phyloP scores from a whole-genome alignment of 495 filamentous ascomycete species.

The Durotheca rogersii region DNA sequence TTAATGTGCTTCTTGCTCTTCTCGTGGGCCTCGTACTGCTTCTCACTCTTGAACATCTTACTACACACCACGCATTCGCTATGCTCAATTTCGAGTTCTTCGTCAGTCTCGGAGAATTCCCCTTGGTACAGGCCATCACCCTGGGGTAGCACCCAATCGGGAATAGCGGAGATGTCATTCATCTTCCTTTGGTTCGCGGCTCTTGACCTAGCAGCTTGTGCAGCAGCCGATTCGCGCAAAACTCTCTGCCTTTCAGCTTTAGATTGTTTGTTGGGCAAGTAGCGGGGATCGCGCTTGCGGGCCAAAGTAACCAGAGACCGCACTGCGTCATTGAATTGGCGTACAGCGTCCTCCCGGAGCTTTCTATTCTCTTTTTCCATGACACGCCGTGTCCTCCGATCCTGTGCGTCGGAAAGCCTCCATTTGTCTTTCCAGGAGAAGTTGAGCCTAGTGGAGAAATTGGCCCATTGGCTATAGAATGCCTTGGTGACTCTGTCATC shows the following conservation, averaged over 20 bases:
- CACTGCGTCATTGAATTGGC: conserved; percentile 94
- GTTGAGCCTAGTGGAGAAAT: conserved; percentile 79
- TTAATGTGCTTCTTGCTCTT: conserved; percentile 94
- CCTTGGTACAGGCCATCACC: conserved; percentile 44
- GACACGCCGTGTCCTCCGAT: conserved; percentile 74
- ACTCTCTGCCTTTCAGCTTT: conserved; percentile 78
- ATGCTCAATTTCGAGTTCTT: conserved; percentile 60
- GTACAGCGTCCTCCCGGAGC: conserved; percentile 75
- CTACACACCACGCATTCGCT: conserved; percentile 90
- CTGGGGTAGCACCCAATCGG: conserved; percentile 73
- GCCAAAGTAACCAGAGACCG: conserved; percentile 81
- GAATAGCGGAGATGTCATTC: conserved; percentile 60
- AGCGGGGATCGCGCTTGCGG: conserved; percentile 90
- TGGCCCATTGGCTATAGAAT: conserved; percentile 81
- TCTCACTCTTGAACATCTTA: conserved; percentile 92
- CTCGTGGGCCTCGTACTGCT: conserved; percentile 90
- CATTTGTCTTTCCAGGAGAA: conserved; percentile 90
- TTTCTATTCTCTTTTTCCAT: conserved; percentile 97
- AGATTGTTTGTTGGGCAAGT: conserved; percentile 62
- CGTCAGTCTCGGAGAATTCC: conserved; percentile 49
- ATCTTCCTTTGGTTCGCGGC: conserved; percentile 78
- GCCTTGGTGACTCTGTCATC: conserved; percentile 66
- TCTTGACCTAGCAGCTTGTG: conserved; percentile 80
- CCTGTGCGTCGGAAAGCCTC: conserved; percentile 78
- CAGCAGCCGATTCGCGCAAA: conserved; percentile 73